Evolutionary conservation across 805 yeast species (phyloP), one percentile per base, ranked within the genome.

Genomic region (Cyberlindnera mrakii): DNA sequence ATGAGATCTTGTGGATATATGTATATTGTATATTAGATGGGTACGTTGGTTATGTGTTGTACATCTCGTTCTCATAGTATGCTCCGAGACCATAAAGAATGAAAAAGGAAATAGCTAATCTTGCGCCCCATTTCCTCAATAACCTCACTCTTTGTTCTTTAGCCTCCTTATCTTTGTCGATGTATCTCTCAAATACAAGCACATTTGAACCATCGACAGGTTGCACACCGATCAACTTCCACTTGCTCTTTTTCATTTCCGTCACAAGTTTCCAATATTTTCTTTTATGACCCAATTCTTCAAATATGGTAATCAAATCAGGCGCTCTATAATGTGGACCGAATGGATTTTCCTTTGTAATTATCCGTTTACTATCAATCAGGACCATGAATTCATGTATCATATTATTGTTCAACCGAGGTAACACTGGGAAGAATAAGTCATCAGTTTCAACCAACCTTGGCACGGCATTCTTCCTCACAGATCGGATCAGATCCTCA

Each of bases 251-350:
- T 42, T 76, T 74, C 35, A 79, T 62, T 45, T 60, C 67, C 38
- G 64, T 67, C 8, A 80, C 60, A 7, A 53, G 45, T 16, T 63
- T 61, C 37, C 67, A 56, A 25, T 65, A 64, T 14, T 49, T 39
- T 19, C 61, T 65, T 35, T 43, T 3, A 72, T 69, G 66, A 30
- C 70, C 67, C 6, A 77, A 56, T 11, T 59, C 60, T 20, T 62
- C 60, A 38, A 74, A 62, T 23, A 72, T 57, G 5, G 65, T 54
- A 33, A 74, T 64, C 42, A 73, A 54, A 45, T 74, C 78, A 33
- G 71, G 70, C 3, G 64, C 51, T 1, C 60, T 52, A 33, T 60
- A 63, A n/a, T 55, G 51, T 6, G 53, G 41, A 0, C 71, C 72
- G 6, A 75, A 50, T 19, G 77, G 76, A 38, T 68, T 70, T 5